These are phyloP conservation scores for Cornus controversa DNA, from an alignment of 148 eudicot genomes.

Conservation along the genomic window DNA sequence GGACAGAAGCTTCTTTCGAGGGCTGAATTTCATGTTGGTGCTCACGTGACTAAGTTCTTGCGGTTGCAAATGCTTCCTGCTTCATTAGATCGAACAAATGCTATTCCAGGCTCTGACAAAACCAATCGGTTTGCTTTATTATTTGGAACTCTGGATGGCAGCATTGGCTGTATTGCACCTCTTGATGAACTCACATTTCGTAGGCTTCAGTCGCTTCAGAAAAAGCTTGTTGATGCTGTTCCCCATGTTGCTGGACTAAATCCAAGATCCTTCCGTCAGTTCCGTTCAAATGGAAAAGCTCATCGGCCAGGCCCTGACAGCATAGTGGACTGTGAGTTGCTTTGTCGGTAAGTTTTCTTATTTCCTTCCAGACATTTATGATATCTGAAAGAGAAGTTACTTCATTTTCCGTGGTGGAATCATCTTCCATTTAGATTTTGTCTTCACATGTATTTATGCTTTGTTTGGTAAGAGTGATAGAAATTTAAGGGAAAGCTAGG, in stretches of 20 bases:
- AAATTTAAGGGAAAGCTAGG: too few relatives aligned
- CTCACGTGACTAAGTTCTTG: constrained; percentile 84
- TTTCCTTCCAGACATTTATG: neutral
- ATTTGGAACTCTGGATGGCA: constrained; percentile 94
- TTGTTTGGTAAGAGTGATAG: neutral
- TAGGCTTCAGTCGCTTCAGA: constrained; percentile 91
- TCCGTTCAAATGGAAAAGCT: constrained; percentile 81
- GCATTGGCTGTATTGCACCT: constrained; percentile 95
- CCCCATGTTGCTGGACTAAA: constrained; percentile 19
- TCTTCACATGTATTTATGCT: too few relatives aligned
- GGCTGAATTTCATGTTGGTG: constrained; percentile 95
- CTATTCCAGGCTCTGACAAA: constrained; percentile 61
- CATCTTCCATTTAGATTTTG: neutral
- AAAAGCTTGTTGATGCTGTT: constrained; percentile 84
- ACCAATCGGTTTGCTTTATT: constrained; percentile 84
- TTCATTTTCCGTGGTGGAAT: neutral
- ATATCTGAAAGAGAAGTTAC: neutral
- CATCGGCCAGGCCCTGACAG: constrained; percentile 97
- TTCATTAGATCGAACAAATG: constrained; percentile 52
- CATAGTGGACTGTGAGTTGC: constrained; percentile 90
- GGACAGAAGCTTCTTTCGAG: constrained; percentile 95
- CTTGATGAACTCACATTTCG: constrained; percentile 88
- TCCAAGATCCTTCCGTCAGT: constrained; percentile 66
- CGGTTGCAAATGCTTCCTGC: constrained; percentile 92
- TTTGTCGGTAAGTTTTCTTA: constrained; percentile 63